phyloP scores from a whole-genome alignment of 2,329 filamentous ascomycete genomes.

The Fonsecaea pugnacius region DNA sequence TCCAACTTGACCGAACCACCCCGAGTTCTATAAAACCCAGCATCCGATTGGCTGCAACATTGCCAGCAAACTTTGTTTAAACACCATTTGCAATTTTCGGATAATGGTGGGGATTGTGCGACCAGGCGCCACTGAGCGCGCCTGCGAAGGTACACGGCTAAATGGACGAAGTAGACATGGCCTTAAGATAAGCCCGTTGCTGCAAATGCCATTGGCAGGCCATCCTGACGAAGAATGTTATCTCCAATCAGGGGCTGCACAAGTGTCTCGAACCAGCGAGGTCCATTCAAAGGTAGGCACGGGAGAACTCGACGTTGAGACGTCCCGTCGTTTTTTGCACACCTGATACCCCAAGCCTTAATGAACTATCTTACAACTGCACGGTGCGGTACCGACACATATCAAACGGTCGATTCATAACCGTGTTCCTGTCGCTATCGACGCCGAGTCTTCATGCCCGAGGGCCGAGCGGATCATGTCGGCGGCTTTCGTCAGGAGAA shows the following conservation, averaged over 20 bases:
- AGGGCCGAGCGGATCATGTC: slow-evolving; percentile 5
- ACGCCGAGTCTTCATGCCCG: not conserved
- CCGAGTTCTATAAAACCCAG: not conserved
- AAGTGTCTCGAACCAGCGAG: not conserved
- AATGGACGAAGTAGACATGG: not conserved
- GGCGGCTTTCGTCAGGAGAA: not conserved
- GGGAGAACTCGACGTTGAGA: no score
- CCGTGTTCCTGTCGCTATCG: not conserved
- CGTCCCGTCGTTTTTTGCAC: no score
- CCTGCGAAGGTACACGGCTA: not conserved
- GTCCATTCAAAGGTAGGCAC: no score
- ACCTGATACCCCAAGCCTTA: not conserved
- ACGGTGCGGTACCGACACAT: not conserved
- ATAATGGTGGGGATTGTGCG: not conserved
- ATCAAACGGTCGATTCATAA: not conserved
- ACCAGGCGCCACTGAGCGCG: slow-evolving; percentile 2
- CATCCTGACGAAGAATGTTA: no score
- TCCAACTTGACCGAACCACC: not conserved
- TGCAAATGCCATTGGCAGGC: no score
- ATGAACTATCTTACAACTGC: slow-evolving; percentile 3
- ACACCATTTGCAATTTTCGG: not conserved
- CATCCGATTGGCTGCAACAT: not conserved
- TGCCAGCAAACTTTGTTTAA: not conserved
- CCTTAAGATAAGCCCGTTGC: no score
- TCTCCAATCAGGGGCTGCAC: no score